These are phyloP conservation scores for Boletus eberwhitei DNA, from an alignment of 768 basidiomycete species.

Conservation along the genomic window DNA sequence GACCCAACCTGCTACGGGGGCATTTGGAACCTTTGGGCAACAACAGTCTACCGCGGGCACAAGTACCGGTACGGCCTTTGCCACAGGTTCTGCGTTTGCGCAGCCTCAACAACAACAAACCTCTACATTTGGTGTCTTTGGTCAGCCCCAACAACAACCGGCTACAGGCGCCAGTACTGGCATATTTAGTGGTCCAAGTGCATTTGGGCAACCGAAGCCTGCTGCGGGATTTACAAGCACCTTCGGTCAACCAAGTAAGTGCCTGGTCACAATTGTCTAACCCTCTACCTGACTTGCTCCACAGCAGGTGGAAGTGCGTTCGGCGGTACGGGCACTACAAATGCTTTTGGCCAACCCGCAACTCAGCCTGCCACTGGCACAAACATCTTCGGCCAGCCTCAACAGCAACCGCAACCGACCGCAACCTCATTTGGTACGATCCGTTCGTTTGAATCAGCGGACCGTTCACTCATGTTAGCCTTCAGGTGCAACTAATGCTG, in stretches of 20 bases:
- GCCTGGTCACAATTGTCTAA: not conserved
- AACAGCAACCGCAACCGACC: conserved; percentile 36
- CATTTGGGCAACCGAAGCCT: conserved; percentile 34
- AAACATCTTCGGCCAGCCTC: conserved; percentile 37
- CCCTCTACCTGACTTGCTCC: not conserved
- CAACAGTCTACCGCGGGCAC: conserved; percentile 36
- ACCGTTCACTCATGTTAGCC: not conserved
- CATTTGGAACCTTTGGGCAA: conserved; percentile 34
- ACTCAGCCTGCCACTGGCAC: conserved; percentile 21
- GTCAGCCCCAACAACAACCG: conserved; percentile 40
- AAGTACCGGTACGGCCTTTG: conserved; percentile 39
- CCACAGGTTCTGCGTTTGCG: conserved; percentile 39
- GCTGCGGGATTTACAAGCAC: conserved; percentile 27
- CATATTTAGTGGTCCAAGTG: conserved; percentile 33
- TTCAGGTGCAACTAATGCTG: conserved; percentile 31
- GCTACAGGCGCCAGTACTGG: conserved; percentile 31
- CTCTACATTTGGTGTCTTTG: conserved; percentile 51
- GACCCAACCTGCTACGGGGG: conserved; percentile 25
- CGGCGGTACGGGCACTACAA: conserved; percentile 18
- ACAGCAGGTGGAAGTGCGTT: conserved; percentile 23
- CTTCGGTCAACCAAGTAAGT: conserved; percentile 28
- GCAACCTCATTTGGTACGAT: conserved; percentile 41
- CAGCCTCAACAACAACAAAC: conserved; percentile 32
- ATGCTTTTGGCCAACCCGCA: conserved; percentile 28
- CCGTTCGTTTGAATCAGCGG: conserved; percentile 19